Evolutionary conservation across 805 yeast species (phyloP).

Genomic region (Saturnispora hagleri): DNA sequence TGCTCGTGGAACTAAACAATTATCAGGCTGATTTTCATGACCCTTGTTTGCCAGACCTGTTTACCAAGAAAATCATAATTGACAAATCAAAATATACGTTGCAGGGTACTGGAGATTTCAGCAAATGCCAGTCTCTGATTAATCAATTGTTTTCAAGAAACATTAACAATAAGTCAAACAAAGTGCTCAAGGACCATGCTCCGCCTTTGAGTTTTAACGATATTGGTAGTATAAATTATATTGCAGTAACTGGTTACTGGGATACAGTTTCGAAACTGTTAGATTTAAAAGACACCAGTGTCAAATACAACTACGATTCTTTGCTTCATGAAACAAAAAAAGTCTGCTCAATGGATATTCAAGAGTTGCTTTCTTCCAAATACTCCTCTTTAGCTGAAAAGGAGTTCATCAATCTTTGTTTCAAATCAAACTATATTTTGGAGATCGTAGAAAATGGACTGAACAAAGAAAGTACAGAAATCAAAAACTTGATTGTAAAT

Average conservation of each 20-base stretch:
- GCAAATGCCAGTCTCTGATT: constrained; percentile 37
- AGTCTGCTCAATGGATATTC: constrained; percentile 38
- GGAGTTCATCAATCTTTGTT: constrained; percentile 40
- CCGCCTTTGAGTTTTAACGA: constrained; percentile 45
- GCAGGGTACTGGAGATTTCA: constrained; percentile 45
- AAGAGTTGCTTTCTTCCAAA: not conserved
- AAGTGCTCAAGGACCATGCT: not conserved
- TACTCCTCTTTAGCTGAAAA: constrained; percentile 12
- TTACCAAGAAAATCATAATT: constrained; percentile 14
- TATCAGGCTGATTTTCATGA: constrained; percentile 26
- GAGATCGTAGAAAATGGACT: constrained; percentile 50
- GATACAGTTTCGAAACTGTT: constrained; percentile 45
- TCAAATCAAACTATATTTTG: constrained; percentile 51
- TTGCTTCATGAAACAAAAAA: constrained; percentile 37
- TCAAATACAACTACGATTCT: constrained; percentile 35
- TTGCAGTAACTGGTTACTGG: constrained; percentile 65
- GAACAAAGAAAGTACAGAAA: constrained; percentile 25
- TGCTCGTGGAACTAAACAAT: constrained; percentile 17
- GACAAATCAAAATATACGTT: constrained; percentile 21
- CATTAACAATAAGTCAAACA: constrained; percentile 4
- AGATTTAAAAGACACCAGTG: constrained; percentile 11
- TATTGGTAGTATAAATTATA: constrained; percentile 33
- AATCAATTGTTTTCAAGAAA: constrained; percentile 34
- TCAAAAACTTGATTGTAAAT: constrained; percentile 31
- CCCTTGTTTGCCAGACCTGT: constrained; percentile 51